phyloP scores from a whole-genome alignment of 352 stramenopile genomes.

The Pythium utonaiense region DNA sequence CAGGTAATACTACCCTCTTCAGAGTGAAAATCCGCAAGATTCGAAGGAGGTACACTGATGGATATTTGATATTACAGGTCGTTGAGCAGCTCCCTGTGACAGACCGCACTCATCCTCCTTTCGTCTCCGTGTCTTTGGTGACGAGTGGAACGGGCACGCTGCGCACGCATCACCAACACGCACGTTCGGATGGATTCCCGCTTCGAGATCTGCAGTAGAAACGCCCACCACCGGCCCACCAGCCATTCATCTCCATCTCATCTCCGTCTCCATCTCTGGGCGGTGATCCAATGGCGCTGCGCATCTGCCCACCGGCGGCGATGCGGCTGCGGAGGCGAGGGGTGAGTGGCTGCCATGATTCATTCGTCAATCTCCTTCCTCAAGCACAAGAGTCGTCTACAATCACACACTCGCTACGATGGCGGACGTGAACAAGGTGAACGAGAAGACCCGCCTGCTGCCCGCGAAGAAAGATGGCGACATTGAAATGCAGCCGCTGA shows the following conservation, averaged over 20 bases:
- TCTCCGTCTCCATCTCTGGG: background rate
- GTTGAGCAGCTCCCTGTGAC: background rate
- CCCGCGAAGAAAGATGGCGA: conserved; percentile 1
- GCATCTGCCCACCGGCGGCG: background rate
- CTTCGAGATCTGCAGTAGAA: background rate
- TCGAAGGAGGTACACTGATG: background rate
- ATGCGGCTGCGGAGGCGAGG: too few species aligned
- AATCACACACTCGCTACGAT: conserved; percentile 2
- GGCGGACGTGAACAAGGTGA: conserved; percentile 4
- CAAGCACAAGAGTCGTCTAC: background rate
- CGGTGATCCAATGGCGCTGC: background rate
- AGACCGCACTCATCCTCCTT: background rate
- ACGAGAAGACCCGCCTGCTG: conserved; percentile 25
- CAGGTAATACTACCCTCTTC: too few species aligned
- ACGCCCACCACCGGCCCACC: too few species aligned
- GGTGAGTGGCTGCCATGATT: too few species aligned
- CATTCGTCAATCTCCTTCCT: conserved; percentile 13
- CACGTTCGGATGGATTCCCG: too few species aligned
- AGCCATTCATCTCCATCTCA: background rate
- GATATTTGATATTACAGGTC: background rate
- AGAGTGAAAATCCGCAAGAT: background rate
- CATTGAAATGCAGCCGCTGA: conserved; percentile 24
- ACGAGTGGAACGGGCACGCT: background rate
- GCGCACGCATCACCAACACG: too few species aligned
- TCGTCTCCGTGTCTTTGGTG: background rate